These are phyloP conservation scores for Hypoxylon rickii DNA, from an alignment of 495 filamentous ascomycete species.

Conservation along the genomic window DNA sequence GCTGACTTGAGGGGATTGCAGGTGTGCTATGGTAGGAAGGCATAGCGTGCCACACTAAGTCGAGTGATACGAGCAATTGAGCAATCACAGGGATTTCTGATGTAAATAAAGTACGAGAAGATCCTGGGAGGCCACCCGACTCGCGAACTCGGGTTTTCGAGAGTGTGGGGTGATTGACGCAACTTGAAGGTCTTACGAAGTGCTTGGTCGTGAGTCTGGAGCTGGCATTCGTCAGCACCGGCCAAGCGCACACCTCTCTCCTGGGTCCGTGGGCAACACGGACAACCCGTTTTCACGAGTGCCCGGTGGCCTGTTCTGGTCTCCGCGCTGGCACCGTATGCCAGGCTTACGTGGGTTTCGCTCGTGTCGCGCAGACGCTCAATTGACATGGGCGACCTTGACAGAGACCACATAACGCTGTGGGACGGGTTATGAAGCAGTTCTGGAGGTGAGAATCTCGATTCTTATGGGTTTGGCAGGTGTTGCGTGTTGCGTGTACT, in stretches of 20 bases:
- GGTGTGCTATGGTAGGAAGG: too few relatives aligned
- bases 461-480: slow-evolving; percentile 3
- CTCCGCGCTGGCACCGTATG: slow-evolving; percentile 13
- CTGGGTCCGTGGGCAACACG: slow-evolving; percentile 1
- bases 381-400: slow-evolving; percentile 13
- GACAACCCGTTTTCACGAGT: slow-evolving; percentile 23
- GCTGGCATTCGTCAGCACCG: slow-evolving; percentile 10
- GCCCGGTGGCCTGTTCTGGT: slow-evolving; percentile 7
- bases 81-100: slow-evolving; percentile 29
- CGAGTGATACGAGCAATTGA: slow-evolving; percentile 37
- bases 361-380: slow-evolving; percentile 4
- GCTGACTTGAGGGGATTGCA: slow-evolving; percentile 18
- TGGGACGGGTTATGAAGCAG: slow-evolving; percentile 8
- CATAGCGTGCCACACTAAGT: slow-evolving; percentile 26
- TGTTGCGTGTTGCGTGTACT: slow-evolving; percentile 15
- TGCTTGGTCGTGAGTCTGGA: slow-evolving; percentile 19
- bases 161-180: slow-evolving; percentile 29
- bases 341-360: slow-evolving; percentile 18
- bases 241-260: not conserved
- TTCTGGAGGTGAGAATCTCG: slow-evolving; percentile 5
- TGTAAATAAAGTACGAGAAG: slow-evolving; percentile 31
- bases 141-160: slow-evolving; percentile 29
- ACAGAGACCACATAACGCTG: slow-evolving; percentile 8
- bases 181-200: slow-evolving; percentile 25
- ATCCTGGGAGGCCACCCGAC: slow-evolving; percentile 23